phyloP scores from a whole-genome alignment of 805 yeast species.

The Grigorovia yakushimaensis region DNA sequence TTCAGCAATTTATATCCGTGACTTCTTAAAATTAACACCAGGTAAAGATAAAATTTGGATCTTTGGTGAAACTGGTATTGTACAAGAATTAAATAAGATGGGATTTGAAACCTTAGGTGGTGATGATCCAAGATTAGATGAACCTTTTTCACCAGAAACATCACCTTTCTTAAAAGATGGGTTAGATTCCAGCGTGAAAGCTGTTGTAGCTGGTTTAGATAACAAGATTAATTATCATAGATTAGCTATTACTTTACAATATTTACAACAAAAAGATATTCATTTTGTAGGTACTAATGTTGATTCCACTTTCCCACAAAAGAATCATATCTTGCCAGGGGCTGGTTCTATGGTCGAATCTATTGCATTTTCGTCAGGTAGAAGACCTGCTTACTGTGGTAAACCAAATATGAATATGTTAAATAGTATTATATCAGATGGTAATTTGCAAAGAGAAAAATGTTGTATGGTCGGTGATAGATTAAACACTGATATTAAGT shows the following conservation, averaged over 20 bases:
- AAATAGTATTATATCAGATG: slow-evolving; percentile 71
- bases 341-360: slow-evolving; percentile 88
- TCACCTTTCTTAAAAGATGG: slow-evolving; percentile 38
- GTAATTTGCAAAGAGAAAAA: slow-evolving; percentile 42
- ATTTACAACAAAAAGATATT: slow-evolving; percentile 47
- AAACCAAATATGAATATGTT: slow-evolving; percentile 87
- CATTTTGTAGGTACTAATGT: slow-evolving; percentile 87
- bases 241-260: slow-evolving; percentile 72
- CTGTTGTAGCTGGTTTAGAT: slow-evolving; percentile 85
- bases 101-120: slow-evolving; percentile 84
- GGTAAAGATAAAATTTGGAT: slow-evolving; percentile 73
- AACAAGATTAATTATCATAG: slow-evolving; percentile 69
- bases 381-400: slow-evolving; percentile 85
- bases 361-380: slow-evolving; percentile 63
- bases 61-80: slow-evolving; percentile 81
- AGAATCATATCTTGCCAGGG: slow-evolving; percentile 81
- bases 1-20: slow-evolving; percentile 72
- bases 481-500: slow-evolving; percentile 87
- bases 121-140: slow-evolving; percentile 50
- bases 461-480: slow-evolving; percentile 95
- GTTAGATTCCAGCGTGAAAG: slow-evolving; percentile 67
- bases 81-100: slow-evolving; percentile 60
- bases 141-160: slow-evolving; percentile 46
- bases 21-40: slow-evolving; percentile 64
- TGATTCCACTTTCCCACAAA: slow-evolving; percentile 88